Evolutionary conservation across 257 asterid genomes (phyloP).

Genomic region (Ocimum tenuiflorum): DNA sequence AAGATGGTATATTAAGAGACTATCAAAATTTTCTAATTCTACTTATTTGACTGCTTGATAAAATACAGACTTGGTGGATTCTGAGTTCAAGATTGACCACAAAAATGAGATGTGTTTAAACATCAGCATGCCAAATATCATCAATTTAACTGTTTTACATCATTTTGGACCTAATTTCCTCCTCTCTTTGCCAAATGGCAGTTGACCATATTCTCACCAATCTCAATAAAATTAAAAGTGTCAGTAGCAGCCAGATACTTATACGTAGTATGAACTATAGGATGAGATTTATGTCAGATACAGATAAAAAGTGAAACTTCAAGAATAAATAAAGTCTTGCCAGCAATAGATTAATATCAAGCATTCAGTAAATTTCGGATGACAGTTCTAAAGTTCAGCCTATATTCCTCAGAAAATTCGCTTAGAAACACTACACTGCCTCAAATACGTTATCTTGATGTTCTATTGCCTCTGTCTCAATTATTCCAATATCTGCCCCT

Average conservation of each 20-base stretch:
- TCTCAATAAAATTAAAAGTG: not conserved
- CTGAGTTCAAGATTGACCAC: not conserved
- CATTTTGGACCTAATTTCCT: not conserved
- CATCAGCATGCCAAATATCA: not conserved
- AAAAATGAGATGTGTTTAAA: not conserved
- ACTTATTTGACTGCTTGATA: not conserved
- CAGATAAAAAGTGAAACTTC: not conserved
- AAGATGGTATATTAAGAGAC: not conserved
- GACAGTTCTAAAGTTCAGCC: not conserved
- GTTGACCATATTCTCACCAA: not conserved
- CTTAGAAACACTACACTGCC: not conserved
- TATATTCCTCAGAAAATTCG: not conserved
- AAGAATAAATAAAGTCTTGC: not conserved
- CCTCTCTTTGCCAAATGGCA: not conserved
- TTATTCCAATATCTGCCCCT: not conserved
- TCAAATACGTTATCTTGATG: slow-evolving; percentile 2
- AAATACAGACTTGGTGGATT: not conserved
- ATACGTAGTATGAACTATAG: not conserved
- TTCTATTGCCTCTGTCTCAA: not conserved
- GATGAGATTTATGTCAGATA: not conserved
- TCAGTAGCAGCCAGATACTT: not conserved
- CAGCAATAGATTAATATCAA: not conserved
- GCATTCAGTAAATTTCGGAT: not conserved
- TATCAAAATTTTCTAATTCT: not conserved
- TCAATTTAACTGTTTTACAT: not conserved